These are phyloP conservation scores for Neurospora sp. DNA, from an alignment of 495 filamentous ascomycete species.

Conservation along the genomic window DNA sequence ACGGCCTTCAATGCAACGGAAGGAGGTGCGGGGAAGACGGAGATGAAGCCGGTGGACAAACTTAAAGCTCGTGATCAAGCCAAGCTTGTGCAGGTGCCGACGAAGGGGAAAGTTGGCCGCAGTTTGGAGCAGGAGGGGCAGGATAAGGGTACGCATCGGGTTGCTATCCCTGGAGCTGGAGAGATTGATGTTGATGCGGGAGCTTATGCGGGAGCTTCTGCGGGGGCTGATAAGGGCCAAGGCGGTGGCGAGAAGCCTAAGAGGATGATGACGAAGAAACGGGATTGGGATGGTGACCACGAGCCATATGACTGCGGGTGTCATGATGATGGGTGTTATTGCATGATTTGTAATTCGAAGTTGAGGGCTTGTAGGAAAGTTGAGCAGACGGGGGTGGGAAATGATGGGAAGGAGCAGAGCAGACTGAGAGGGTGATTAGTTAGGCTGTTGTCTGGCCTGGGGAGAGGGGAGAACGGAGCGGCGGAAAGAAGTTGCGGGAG, in stretches of 20 bases:
- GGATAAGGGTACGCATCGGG: not conserved
- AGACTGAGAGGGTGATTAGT: not conserved
- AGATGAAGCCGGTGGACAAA: not conserved
- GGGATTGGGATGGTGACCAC: not conserved
- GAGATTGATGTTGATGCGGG: not conserved
- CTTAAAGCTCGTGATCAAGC: not conserved
- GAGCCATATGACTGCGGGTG: not conserved
- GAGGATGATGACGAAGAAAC: not conserved
- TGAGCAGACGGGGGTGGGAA: not conserved
- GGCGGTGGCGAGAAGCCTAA: not conserved
- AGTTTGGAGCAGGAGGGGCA: not conserved
- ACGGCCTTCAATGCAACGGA: not conserved
- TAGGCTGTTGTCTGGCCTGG: not conserved
- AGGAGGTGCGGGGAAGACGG: not conserved
- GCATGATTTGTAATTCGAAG: not conserved
- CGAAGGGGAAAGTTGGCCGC: not conserved
- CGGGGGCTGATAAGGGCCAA: not conserved
- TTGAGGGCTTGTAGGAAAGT: not conserved
- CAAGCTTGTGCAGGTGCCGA: not conserved
- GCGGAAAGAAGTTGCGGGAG: not conserved
- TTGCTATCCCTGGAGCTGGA: not conserved
- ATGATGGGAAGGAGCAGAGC: not conserved
- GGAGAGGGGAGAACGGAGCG: not conserved
- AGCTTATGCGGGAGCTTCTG: not conserved
- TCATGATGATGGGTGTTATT: not conserved